A percentile compares a stretch with the other conserved stretches of the same genome.
These are phyloP conservation scores for Phialophora verrucosa DNA, from an alignment of 2,329 filamentous ascomycete genomes.

Conservation along the genomic window DNA sequence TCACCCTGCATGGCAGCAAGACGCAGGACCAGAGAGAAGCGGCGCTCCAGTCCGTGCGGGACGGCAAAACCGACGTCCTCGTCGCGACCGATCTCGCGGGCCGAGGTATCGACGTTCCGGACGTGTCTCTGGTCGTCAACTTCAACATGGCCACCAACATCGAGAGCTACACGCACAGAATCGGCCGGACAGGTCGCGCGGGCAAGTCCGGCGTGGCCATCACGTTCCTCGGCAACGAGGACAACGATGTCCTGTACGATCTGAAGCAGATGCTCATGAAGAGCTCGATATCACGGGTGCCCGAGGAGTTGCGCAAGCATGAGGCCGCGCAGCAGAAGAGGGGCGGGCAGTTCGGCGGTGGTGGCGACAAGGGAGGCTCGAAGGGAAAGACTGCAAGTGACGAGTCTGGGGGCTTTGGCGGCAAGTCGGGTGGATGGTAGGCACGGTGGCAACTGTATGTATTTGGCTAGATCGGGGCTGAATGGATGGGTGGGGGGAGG, in stretches of 20 bases:
- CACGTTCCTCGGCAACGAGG: conserved; percentile 91
- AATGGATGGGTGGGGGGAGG: background rate
- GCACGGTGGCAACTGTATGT: background rate
- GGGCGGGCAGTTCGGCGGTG: background rate
- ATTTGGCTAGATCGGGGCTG: background rate
- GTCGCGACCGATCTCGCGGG: conserved; percentile 96
- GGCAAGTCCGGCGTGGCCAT: conserved; percentile 96
- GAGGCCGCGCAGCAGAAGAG: conserved; percentile 89
- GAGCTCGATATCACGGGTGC: conserved; percentile 83
- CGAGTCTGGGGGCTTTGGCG: conserved; percentile 36
- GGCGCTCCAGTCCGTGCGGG: conserved; percentile 81
- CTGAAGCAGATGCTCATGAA: conserved; percentile 95
- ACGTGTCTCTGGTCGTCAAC: conserved; percentile 93
- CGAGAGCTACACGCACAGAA: conserved; percentile 94
- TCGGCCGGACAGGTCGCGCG: conserved; percentile 95
- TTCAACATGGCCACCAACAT: conserved; percentile 98
- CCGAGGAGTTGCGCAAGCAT: conserved; percentile 87
- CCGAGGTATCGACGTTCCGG: conserved; percentile 95
- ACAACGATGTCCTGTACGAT: conserved; percentile 86
- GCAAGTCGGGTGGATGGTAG: conserved; percentile 27
- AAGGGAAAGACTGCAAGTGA: conserved; percentile 41
- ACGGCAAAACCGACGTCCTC: conserved; percentile 80
- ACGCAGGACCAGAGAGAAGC: conserved; percentile 98
- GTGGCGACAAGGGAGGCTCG: conserved; percentile 39
- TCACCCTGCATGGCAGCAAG: conserved; percentile 93